Base-by-base conservation (phyloP, 768 basidiomycete species). In the Coprinellus micaceus region DNA sequence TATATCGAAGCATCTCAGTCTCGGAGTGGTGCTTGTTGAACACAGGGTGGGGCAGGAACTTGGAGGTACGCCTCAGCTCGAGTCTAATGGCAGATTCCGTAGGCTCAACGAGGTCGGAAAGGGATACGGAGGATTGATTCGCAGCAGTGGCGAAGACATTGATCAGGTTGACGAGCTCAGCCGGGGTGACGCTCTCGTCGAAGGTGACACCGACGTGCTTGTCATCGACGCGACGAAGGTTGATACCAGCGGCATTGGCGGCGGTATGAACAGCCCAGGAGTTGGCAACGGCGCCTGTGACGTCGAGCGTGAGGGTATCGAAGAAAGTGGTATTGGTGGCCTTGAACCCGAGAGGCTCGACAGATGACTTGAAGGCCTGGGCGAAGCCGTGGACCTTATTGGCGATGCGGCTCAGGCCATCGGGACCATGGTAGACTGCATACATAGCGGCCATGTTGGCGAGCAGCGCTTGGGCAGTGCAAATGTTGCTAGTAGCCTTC, bases 401-500 rank as follows among this genome's bases (percentile, higher is more conserved):
- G 19, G 94, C 94, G 60, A 98, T 98, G 45, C 84, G 83, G 56
- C 78, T 76, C 26, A 99, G 79, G 56, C 95, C 94, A 43, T 77
- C 79, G 0, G 97, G 90, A 11, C 97, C 97, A 66, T 99, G 97
- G 69, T 97, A 98, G 21, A 98, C 84, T 5, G 94, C 94, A 67
- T 94, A 94, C 96, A 99, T 98, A 33, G 95, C 94, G 19, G 97
- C 93, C 93, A 98, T 98, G 73, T 99, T 99, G 19, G 97, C 97
- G 25, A 99, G 88, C 17, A 99, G 83, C 0, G 94, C 97, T 73
- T 99, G 95, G 62, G 91, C 92, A 5, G 97, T 99, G 69, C 97
- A 99, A 57, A 99, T 97, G 67, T 98, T 98, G 66, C 91, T 94
- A 3, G 97, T 99, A 0, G 97, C 96, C 75, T 94, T 98, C 70